Conservation (phyloP, 2,329 filamentous ascomycete species). For the Tothia fuscella region DNA sequence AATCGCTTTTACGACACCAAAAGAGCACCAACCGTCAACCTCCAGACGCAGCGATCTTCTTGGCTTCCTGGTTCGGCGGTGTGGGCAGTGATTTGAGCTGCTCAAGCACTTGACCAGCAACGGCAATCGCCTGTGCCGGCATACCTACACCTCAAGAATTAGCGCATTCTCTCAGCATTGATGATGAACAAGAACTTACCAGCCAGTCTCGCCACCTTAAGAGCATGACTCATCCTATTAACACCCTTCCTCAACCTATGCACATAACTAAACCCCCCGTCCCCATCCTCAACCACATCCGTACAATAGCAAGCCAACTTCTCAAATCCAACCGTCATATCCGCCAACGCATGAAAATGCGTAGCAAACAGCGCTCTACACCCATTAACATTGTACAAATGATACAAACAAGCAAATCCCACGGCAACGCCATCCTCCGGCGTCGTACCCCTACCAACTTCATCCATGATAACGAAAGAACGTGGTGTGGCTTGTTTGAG, state of each 20-base stretch:
- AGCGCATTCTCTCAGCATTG: not conserved
- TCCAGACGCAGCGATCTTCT: no score
- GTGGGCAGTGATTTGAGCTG: constrained; percentile 15
- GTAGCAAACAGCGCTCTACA: constrained; percentile 85
- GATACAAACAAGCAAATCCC: constrained; percentile 76
- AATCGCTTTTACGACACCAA: no score
- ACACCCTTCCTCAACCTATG: constrained; percentile 72
- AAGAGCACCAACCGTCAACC: no score
- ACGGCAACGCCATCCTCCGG: constrained; percentile 85
- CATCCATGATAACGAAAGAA: constrained; percentile 94
- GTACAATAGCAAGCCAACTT: constrained; percentile 72
- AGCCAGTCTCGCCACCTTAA: constrained; percentile 87
- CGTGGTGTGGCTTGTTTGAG: constrained; percentile 70
- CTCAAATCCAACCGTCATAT: constrained; percentile 53
- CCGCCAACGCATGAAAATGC: constrained; percentile 78
- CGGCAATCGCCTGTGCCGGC: constrained; percentile 56
- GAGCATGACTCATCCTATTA: constrained; percentile 76
- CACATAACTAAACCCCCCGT: constrained; percentile 67
- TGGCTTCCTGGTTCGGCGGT: no score
- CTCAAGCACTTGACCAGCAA: constrained; percentile 50
- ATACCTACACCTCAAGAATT: no score
- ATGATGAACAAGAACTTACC: constrained; percentile 25
- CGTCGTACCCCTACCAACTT: constrained; percentile 88
- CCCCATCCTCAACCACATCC: constrained; percentile 53
- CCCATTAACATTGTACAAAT: constrained; percentile 65